Evolutionary conservation across 805 yeast species (phyloP).

Genomic region (Cyberlindnera euphorbiae): DNA sequence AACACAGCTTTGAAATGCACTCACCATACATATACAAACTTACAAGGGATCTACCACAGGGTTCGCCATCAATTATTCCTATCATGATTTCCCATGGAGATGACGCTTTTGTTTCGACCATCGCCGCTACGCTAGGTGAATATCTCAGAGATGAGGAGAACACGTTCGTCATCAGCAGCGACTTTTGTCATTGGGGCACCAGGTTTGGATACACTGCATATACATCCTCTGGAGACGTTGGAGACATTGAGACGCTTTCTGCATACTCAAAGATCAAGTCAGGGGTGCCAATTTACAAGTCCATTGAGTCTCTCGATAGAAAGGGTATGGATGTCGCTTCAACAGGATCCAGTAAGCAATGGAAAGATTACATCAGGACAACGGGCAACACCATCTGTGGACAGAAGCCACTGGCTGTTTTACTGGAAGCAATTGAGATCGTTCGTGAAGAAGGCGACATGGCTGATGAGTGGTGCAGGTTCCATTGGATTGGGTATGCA

Average conservation of each 20-base stretch:
- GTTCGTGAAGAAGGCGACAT: constrained; percentile 15
- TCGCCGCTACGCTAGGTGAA: constrained; percentile 48
- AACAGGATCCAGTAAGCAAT: constrained; percentile 48
- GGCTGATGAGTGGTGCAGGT: constrained; percentile 26
- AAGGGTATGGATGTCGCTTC: constrained; percentile 63
- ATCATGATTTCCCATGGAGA: constrained; percentile 69
- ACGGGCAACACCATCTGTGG: constrained; percentile 96
- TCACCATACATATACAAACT: constrained; percentile 63
- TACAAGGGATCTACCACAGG: constrained; percentile 32
- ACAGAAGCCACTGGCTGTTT: constrained; percentile 68
- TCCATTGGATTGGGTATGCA: constrained; percentile 74
- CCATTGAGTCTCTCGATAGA: constrained; percentile 71
- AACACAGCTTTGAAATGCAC: constrained; percentile 95
- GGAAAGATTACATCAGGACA: constrained; percentile 59
- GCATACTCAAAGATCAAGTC: constrained; percentile 3
- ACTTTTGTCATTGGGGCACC: constrained; percentile 93
- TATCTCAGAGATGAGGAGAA: constrained; percentile 49
- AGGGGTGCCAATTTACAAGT: constrained; percentile 52
- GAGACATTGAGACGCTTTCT: constrained; percentile 15
- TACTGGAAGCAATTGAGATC: constrained; percentile 51
- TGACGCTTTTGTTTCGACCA: constrained; percentile 34
- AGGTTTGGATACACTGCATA: constrained; percentile 57
- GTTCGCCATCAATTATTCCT: constrained; percentile 60
- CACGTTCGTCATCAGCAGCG: constrained; percentile 79
- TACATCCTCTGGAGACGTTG: constrained; percentile 25